Evolutionary conservation across 2,329 filamentous ascomycete genomes (phyloP).

Genomic region (Penicillium sp.): DNA sequence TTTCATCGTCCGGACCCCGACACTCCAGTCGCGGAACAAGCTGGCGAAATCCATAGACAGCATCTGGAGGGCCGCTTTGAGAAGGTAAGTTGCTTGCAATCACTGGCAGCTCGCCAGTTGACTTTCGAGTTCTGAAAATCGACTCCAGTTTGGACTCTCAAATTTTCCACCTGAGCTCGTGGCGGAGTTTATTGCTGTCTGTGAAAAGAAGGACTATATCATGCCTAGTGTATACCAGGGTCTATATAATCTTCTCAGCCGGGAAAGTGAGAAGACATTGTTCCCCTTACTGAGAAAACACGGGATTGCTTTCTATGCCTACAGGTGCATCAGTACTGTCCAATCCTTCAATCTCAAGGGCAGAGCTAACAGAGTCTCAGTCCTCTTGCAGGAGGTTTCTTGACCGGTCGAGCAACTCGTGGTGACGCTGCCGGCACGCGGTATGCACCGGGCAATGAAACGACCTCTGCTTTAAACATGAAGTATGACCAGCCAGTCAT

Average conservation of each 20-base stretch:
- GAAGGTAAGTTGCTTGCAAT: neutral
- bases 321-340: neutral
- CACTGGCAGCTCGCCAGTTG: neutral
- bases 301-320: slow-evolving; percentile 8
- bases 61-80: slow-evolving; percentile 22
- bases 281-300: slow-evolving; percentile 42
- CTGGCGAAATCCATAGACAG: slow-evolving; percentile 33
- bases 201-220: slow-evolving; percentile 38
- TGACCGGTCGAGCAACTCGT: slow-evolving; percentile 38
- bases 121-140: neutral
- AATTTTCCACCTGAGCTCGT: slow-evolving; percentile 39
- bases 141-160: slow-evolving; percentile 42
- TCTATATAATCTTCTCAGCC: slow-evolving; percentile 44
- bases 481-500: slow-evolving; percentile 36
- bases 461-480: slow-evolving; percentile 27
- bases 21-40: slow-evolving; percentile 43
- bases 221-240: slow-evolving; percentile 49
- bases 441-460: slow-evolving; percentile 31
- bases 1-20: slow-evolving; percentile 40
- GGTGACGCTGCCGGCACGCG: slow-evolving; percentile 32
- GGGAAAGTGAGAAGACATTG: slow-evolving; percentile 40
- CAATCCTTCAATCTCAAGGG: neutral
- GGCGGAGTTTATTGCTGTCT: slow-evolving; percentile 36
- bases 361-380: slow-evolving; percentile 7
- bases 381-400: slow-evolving; percentile 40